Percentiles rank a stretch among this genome's conserved stretches.
phyloP scores from a whole-genome alignment of 1,284 basidiomycete genomes.

The Afroboletus lepidellus region DNA sequence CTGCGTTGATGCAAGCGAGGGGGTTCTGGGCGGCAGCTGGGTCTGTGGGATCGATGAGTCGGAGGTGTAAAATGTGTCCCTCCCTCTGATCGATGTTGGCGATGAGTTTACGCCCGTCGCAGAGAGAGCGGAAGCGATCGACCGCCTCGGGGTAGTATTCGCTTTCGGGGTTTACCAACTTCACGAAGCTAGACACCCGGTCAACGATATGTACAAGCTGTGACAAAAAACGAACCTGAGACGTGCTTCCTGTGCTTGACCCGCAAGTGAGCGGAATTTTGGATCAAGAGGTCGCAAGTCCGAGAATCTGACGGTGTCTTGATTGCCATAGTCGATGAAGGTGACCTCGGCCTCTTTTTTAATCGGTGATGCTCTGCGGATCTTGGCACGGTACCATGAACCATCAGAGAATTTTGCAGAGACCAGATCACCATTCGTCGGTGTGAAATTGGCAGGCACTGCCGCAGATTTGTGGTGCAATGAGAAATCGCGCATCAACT shows the following conservation, averaged over 20 bases:
- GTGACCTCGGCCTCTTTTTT: conserved; percentile 89
- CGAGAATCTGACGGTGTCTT: conserved; percentile 76
- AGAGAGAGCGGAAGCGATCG: conserved; percentile 79
- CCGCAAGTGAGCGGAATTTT: conserved; percentile 82
- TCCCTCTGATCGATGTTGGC: conserved; percentile 89
- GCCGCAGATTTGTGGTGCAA: conserved; percentile 73
- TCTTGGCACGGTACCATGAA: conserved; percentile 91
- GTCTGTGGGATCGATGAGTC: conserved; percentile 83
- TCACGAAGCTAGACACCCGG: conserved; percentile 66
- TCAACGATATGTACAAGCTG: conserved; percentile 2
- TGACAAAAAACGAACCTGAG: conserved; percentile 56
- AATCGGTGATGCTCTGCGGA: conserved; percentile 75
- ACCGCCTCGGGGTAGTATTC: conserved; percentile 86
- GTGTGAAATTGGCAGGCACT: conserved; percentile 65
- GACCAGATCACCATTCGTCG: conserved; percentile 84
- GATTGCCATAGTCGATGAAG: conserved; percentile 89
- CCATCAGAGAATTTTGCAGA: conserved; percentile 90
- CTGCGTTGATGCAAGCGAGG: conserved; percentile 79
- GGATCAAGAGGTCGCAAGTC: conserved; percentile 81
- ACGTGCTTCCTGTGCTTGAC: conserved; percentile 81
- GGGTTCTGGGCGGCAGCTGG: conserved; percentile 66
- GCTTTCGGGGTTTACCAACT: conserved; percentile 72
- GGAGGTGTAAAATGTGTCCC: conserved; percentile 74
- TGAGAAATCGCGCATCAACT: conserved; percentile 92
- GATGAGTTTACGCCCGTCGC: conserved; percentile 86